Conservation (phyloP, 257 asterid species). For the Leptodermis oblonga region DNA sequence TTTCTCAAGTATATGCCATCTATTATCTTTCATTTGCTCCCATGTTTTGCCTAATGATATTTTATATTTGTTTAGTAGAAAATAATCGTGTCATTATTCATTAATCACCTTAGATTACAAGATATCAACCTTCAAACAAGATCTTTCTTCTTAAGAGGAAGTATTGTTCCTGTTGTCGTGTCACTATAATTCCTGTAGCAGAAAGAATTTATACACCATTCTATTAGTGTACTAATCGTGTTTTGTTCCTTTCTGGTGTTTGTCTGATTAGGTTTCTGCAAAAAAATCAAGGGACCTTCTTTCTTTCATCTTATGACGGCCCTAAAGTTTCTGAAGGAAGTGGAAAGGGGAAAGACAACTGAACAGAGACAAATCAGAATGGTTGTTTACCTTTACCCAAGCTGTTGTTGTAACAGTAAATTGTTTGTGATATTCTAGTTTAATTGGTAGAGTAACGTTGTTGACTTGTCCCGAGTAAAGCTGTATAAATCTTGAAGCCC, state of each 20-base stretch:
- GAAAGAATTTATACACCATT: not conserved
- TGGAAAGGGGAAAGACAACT: constrained; percentile 50
- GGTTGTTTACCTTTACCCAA: not conserved
- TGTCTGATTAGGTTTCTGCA: constrained; percentile 60
- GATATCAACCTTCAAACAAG: not conserved
- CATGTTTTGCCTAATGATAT: not conserved
- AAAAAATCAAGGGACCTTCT: constrained; percentile 62
- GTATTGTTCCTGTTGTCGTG: not conserved
- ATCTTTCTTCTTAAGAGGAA: not conserved
- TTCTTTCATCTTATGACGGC: constrained; percentile 57
- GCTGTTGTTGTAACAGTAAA: constrained; percentile 15
- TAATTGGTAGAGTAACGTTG: not conserved
- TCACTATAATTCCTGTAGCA: not conserved
- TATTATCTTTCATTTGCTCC: constrained; percentile 11
- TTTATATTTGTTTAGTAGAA: not conserved
- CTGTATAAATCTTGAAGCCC: not conserved
- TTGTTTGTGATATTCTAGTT: not conserved
- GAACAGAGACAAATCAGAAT: constrained; percentile 16
- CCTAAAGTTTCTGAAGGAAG: constrained; percentile 48
- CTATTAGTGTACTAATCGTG: constrained; percentile 3
- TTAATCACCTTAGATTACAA: not conserved
- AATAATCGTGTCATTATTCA: not conserved
- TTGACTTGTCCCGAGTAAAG: not conserved
- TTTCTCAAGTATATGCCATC: constrained; percentile 63
- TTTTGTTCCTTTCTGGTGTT: not conserved